Evolutionary conservation across 345 rosid species (phyloP), one percentile per base, ranked within the genome.

Genomic region (Iberis pinnata): DNA sequence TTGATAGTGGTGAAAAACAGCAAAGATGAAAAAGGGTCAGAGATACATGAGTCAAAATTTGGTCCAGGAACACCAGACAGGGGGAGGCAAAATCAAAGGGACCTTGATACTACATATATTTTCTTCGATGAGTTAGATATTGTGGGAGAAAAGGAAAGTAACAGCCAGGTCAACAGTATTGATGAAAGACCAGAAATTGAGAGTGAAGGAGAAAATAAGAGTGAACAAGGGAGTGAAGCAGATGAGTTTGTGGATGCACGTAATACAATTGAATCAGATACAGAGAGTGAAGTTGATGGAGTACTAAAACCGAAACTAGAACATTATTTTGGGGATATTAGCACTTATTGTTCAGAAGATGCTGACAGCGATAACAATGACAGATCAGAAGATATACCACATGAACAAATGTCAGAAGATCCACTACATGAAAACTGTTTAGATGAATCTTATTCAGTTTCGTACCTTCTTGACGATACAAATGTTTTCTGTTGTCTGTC

Each of bases 261-360:
- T 54, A 87, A 90, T 70, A 84, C 88, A 15, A 81, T 90, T 35
- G 96, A 90, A 40, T 80, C 98, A 11, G 98, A 84, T 78, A 87
- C 84, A 24, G 62, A 44, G 53, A 33, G 22, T 50, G 80, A 77
- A 40, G 55, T 55, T 37, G 68, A 62, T 35, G 65, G 54, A 62
- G 69, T 13, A 33, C 52, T 48, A 29, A 57, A 33, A 53, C 64
- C 43, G 33, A 71, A 17, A 15, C 18, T 46, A 38, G 71, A 60
- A 57, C 67, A 59, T 44, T 67, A 58, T 47, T 58, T 60, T 60
- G 60, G 71, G 36, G 65, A 67, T 39, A 32, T 60, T 46, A 67
- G 64, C 53, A 67, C 60, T 45, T 49, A 67, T 41, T 59, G 61
- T 16, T 59, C 71, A 10, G 60, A 67, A 60, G 65, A 59, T 60